A percentile compares a stretch with the other conserved stretches of the same genome.
Conservation (phyloP, 176 grass and related monocot genomes). For the Phoenix dactylifera region DNA sequence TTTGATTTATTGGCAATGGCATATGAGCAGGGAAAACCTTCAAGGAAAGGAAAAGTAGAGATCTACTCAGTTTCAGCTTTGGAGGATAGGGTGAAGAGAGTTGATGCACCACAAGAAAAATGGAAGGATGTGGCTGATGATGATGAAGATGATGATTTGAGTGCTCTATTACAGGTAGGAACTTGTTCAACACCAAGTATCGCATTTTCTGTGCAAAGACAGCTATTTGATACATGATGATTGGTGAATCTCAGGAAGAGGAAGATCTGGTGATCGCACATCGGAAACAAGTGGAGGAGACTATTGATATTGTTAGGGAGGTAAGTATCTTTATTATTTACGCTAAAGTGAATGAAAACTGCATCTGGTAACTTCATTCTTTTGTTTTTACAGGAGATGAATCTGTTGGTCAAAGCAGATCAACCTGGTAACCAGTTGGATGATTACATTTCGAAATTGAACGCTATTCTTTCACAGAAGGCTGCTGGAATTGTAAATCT, state of each 20-base stretch:
- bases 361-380: not conserved
- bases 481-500: slow-evolving; percentile 41
- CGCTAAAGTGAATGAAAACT: not conserved
- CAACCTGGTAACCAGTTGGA: slow-evolving; percentile 43
- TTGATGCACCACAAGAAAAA: slow-evolving; percentile 16
- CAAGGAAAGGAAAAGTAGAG: slow-evolving; percentile 28
- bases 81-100: slow-evolving; percentile 27
- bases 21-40: slow-evolving; percentile 41
- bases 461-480: slow-evolving; percentile 31
- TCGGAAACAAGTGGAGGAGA: slow-evolving; percentile 38
- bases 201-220: not conserved
- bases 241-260: slow-evolving; percentile 30
- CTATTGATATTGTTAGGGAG: slow-evolving; percentile 37
- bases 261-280: slow-evolving; percentile 42
- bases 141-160: slow-evolving; percentile 40
- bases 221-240: not conserved
- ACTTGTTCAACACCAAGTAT: slow-evolving; percentile 3
- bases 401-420: slow-evolving; percentile 46
- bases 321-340: slow-evolving; percentile 16
- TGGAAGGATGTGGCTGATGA: slow-evolving; percentile 35
- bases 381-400: slow-evolving; percentile 33
- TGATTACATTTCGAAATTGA: slow-evolving; percentile 43
- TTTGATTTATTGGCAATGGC: slow-evolving; percentile 48
- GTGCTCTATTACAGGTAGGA: slow-evolving; percentile 64
- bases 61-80: slow-evolving; percentile 5